phyloP scores from a whole-genome alignment of 1,284 basidiomycete species.

The Tetrapyrgos nigripes region DNA sequence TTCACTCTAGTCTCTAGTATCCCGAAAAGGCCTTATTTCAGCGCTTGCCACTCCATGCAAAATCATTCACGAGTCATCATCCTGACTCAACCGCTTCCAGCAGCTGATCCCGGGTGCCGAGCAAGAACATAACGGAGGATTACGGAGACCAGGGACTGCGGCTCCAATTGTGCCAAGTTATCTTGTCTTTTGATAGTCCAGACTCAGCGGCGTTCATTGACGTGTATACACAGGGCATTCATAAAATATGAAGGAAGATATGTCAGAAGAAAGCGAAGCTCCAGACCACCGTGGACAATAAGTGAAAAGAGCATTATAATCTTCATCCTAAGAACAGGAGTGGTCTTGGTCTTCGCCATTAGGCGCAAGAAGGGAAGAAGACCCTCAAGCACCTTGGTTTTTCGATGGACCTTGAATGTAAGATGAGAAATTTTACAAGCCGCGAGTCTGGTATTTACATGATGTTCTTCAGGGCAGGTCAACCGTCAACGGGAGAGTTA shows the following conservation, averaged over 20 bases:
- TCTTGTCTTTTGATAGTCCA: too few relatives aligned
- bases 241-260: slow-evolving; percentile 14
- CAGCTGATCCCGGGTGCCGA: too few relatives aligned
- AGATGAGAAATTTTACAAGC: slow-evolving; percentile 46
- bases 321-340: slow-evolving; percentile 47
- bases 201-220: too few relatives aligned
- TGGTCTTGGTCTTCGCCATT: slow-evolving; percentile 82
- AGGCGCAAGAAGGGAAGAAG: slow-evolving; percentile 52
- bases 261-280: slow-evolving; percentile 80
- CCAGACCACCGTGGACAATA: slow-evolving; percentile 33
- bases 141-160: too few relatives aligned
- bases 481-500: neutral
- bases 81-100: too few relatives aligned
- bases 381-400: slow-evolving; percentile 70
- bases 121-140: too few relatives aligned
- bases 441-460: slow-evolving; percentile 33
- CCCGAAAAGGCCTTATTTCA: too few relatives aligned
- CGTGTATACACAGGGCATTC: neutral
- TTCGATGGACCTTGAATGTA: slow-evolving; percentile 49
- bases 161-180: too few relatives aligned
- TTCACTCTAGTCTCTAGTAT: too few relatives aligned
- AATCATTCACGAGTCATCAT: too few relatives aligned
- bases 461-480: slow-evolving; percentile 21
- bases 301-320: slow-evolving; percentile 70
- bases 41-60: too few relatives aligned